Evolutionary conservation across 768 basidiomycete genomes (phyloP).

Genomic region (Megacollybia marginata): DNA sequence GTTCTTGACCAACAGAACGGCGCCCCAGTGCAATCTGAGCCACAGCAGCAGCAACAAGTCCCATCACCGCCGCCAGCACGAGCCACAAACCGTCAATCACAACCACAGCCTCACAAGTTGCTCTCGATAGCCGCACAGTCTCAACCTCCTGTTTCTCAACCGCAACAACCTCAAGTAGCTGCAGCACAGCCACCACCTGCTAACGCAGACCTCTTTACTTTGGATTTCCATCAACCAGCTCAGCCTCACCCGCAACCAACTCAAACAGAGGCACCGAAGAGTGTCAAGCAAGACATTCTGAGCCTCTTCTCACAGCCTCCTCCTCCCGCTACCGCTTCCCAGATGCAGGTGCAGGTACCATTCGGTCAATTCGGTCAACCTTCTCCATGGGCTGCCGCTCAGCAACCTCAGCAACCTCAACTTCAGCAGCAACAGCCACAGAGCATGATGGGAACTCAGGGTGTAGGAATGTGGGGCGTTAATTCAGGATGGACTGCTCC

Average conservation of each 20-base stretch:
- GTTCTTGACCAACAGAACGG: constrained; percentile 45
- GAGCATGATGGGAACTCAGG: constrained; percentile 49
- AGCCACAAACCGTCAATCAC: constrained; percentile 19
- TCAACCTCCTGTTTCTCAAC: constrained; percentile 11
- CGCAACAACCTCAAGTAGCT: constrained; percentile 16
- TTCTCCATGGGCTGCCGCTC: constrained; percentile 22
- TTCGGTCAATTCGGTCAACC: constrained; percentile 30
- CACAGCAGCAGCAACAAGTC: constrained; percentile 20
- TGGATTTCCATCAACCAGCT: constrained; percentile 75
- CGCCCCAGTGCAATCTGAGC: constrained; percentile 18
- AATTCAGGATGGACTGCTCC: constrained; percentile 54
- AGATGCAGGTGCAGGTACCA: constrained; percentile 1
- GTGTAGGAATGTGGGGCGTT: constrained; percentile 58
- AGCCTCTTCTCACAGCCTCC: constrained; percentile 60
- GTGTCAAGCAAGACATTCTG: constrained; percentile 80
- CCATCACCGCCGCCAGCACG: constrained; percentile 20
- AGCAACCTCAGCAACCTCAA: constrained; percentile 17
- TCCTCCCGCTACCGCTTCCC: constrained; percentile 26
- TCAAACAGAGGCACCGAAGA: constrained; percentile 43
- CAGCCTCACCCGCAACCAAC: constrained; percentile 19
- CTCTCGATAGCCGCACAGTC: constrained; percentile 28
- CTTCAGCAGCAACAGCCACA: constrained; percentile 29
- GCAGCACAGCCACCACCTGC: constrained; percentile 24
- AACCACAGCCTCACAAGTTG: constrained; percentile 47
- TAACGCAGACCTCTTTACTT: constrained; percentile 68